Evolutionary conservation across 148 eudicot species (phyloP), one percentile per base, ranked within the genome.

Genomic region (Diospyros kaki): DNA sequence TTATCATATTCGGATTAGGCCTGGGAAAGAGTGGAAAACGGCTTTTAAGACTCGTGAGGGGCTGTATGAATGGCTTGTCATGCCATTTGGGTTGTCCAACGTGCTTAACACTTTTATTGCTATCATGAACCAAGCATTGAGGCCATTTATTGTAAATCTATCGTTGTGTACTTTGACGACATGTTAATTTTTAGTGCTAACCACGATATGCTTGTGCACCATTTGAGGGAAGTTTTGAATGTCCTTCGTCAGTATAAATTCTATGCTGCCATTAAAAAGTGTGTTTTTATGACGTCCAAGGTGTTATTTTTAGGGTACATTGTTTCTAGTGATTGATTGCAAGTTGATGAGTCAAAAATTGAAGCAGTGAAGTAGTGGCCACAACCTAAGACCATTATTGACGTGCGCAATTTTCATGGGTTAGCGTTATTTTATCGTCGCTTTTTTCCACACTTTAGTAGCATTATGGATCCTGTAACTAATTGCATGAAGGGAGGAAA

Each of bases 11-110:
- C 18, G 43, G 43, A 52, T 75, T 6, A 14, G 2, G 2, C 12
- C 4, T 1, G n/a, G 6, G 5, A 51, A 53, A 4, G 43, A 64
- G 14, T 17, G 53, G 17, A 75, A 75, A 44, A 65, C 53, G 2
- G 42, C 63, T 1, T 75, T 75, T 9, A 42, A 56, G 2, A 65
- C 77, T 6, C 43, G 70, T 9, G 68, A 75, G 51, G 77, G 64
- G 1, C 43, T 66, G 1, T 75, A 66, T 17, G 72, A 75, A 17
- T 58, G 70, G 63, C n/a, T 58, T 1, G 65, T 67, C 1, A 43
- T 75, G 52, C 78, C 78, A 0, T 75, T 56, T 56, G 59, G 59
- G 15, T 17, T 56, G 13, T 56, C 59, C 5, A 13, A 56, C 8
- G 59, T 17, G 0, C 59, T 17, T 3, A 11, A 17, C 17, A 56